Conservation (phyloP, 2,329 filamentous ascomycete genomes). For the Fusarium palustre region DNA sequence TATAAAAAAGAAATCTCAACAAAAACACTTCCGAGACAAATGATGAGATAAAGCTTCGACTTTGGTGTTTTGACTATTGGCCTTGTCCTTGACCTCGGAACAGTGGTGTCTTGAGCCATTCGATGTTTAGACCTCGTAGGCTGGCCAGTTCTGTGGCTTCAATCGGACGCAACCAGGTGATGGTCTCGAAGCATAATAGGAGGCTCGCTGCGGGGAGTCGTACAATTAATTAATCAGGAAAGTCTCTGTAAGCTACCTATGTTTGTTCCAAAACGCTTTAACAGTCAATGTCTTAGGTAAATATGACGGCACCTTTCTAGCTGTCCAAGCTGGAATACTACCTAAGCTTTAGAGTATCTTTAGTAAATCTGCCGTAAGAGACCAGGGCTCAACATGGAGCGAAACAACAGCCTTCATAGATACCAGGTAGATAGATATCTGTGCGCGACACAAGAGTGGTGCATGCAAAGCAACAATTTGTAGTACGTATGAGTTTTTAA, state of each 20-base stretch:
- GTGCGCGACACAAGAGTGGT: neutral
- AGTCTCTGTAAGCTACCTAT: neutral
- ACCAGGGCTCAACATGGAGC: too few relatives aligned
- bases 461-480: neutral
- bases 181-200: neutral
- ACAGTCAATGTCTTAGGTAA: neutral
- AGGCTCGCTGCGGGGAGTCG: too few relatives aligned
- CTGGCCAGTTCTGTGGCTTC: neutral
- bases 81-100: slow-evolving; percentile 2
- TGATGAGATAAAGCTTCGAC: slow-evolving; percentile 11
- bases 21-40: slow-evolving; percentile 18
- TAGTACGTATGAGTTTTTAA: neutral
- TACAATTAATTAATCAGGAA: neutral
- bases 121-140: neutral
- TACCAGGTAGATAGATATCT: neutral
- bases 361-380: too few relatives aligned
- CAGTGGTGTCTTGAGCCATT: slow-evolving; percentile 27
- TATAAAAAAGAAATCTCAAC: neutral
- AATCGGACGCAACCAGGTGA: neutral
- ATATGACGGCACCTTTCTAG: neutral
- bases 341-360: too few relatives aligned
- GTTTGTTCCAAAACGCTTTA: neutral
- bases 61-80: neutral
- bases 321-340: too few relatives aligned
- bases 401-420: too few relatives aligned